A percentile compares a stretch with the other conserved stretches of the same genome.
Evolutionary conservation across 768 basidiomycete species (phyloP).

Genomic region (Crucibulum laeve): DNA sequence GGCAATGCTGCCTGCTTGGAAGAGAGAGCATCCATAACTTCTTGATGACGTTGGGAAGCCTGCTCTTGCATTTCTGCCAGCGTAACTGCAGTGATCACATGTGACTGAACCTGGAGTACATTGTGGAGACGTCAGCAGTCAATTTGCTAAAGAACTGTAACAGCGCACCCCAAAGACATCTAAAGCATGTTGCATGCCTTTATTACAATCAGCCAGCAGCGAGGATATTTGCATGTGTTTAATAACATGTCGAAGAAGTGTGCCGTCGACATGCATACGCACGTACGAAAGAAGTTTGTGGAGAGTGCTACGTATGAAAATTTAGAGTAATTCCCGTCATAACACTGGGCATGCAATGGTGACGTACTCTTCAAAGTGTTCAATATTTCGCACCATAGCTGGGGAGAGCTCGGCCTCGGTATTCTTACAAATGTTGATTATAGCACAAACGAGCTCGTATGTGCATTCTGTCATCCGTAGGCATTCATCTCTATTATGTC

Average conservation of each 20-base stretch:
- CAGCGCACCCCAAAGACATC: not conserved
- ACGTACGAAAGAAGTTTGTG: not conserved
- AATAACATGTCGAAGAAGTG: not conserved
- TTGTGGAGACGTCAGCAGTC: no score
- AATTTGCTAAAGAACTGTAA: not conserved
- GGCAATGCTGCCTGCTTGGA: not conserved
- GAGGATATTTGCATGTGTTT: not conserved
- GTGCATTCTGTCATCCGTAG: not conserved
- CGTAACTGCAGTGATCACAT: not conserved
- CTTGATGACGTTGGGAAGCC: not conserved
- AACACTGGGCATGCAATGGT: not conserved
- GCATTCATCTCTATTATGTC: not conserved
- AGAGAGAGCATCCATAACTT: not conserved
- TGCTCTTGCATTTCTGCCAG: not conserved
- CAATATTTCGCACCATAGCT: not conserved
- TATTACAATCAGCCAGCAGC: not conserved
- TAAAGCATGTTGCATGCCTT: not conserved
- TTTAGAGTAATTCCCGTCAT: not conserved
- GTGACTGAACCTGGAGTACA: not conserved
- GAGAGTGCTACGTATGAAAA: not conserved
- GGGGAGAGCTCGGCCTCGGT: not conserved
- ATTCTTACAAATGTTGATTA: not conserved
- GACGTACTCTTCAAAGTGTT: not conserved
- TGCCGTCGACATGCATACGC: not conserved
- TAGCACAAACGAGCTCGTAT: not conserved